Conservation (phyloP, 805 yeast species). For the Blastobotrys attinorum region DNA sequence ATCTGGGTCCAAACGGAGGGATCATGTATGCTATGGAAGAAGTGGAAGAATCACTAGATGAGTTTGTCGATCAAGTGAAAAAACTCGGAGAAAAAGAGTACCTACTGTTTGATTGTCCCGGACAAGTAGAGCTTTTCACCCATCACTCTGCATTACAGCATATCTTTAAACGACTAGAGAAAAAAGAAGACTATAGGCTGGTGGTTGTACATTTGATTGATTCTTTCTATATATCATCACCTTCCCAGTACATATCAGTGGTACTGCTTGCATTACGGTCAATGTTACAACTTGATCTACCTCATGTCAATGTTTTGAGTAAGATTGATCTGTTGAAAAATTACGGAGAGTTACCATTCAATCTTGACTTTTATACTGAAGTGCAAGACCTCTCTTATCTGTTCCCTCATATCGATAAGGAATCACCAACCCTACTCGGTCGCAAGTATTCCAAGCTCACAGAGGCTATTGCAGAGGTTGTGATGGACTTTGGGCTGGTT, state of each 20-base stretch:
- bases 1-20: conserved; percentile 86
- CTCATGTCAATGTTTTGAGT: conserved; percentile 87
- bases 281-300: conserved; percentile 87
- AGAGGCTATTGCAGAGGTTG: conserved; percentile 68
- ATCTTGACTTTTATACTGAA: conserved; percentile 80
- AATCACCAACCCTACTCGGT: conserved; percentile 58
- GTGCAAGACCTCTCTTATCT: conserved; percentile 75
- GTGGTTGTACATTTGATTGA: conserved; percentile 80
- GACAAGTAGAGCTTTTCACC: conserved; percentile 92
- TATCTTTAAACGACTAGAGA: conserved; percentile 59
- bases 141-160: conserved; percentile 67
- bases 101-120: conserved; percentile 83
- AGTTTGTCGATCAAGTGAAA: conserved; percentile 49
- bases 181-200: conserved; percentile 50
- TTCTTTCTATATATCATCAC: conserved; percentile 70
- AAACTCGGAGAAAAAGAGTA: conserved; percentile 54
- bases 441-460: conserved; percentile 60
- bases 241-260: conserved; percentile 82
- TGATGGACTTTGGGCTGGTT: conserved; percentile 81
- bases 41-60: conserved; percentile 43
- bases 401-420: conserved; percentile 61
- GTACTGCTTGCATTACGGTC: conserved; percentile 74
- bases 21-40: conserved; percentile 78
- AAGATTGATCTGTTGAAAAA: conserved; percentile 75
- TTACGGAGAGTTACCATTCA: conserved; percentile 73